Evolutionary conservation across 2,329 filamentous ascomycete genomes (phyloP).

Genomic region (Aspergillus pseudonomiae): DNA sequence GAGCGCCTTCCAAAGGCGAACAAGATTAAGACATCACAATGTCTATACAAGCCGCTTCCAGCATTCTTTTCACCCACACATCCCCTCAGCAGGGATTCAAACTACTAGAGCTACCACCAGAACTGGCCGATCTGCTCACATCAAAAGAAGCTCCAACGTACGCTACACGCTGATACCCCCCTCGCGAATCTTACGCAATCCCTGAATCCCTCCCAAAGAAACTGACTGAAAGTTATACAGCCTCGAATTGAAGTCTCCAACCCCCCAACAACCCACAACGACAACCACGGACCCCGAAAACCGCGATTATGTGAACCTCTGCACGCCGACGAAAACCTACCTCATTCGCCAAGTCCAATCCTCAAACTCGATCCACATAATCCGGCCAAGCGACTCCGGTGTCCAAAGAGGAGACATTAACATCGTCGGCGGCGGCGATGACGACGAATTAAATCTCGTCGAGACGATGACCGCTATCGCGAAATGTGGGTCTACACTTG

Average conservation of each 20-base stretch:
- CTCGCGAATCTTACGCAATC: neutral
- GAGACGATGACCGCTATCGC: constrained; percentile 45
- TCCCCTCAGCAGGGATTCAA: constrained; percentile 57
- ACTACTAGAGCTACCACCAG: constrained; percentile 63
- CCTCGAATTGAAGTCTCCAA: constrained; percentile 48
- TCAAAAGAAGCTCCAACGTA: constrained; percentile 48
- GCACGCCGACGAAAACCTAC: constrained; percentile 60
- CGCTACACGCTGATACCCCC: neutral
- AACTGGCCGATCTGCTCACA: constrained; percentile 58
- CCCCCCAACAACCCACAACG: constrained; percentile 20
- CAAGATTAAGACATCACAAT: constrained; percentile 26
- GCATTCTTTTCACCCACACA: constrained; percentile 45
- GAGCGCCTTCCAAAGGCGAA: neutral
- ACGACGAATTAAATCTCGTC: constrained; percentile 28
- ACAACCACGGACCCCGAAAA: constrained; percentile 30
- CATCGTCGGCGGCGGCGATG: constrained; percentile 23
- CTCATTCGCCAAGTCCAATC: constrained; percentile 66
- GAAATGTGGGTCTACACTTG: constrained; percentile 50
- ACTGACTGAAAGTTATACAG: constrained; percentile 26
- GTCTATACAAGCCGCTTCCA: constrained; percentile 42
- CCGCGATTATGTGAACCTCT: constrained; percentile 57
- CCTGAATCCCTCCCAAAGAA: neutral
- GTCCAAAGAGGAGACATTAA: constrained; percentile 33
- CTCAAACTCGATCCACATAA: constrained; percentile 64
- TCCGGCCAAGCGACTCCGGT: constrained; percentile 46